Evolutionary conservation across 139 green algal species (phyloP).

Genomic region (Chlorella vulgaris): DNA sequence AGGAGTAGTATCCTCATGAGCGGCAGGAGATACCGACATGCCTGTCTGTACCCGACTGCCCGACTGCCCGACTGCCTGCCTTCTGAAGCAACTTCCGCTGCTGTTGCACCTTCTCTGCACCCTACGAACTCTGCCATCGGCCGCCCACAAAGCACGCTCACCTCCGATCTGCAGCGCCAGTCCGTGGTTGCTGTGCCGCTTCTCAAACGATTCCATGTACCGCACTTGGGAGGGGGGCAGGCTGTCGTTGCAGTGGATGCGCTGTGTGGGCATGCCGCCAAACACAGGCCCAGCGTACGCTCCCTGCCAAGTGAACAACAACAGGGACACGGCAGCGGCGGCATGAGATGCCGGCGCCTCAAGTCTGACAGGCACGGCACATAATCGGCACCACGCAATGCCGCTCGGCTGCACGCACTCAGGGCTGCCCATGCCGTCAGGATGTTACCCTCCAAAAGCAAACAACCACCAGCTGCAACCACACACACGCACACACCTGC

Average conservation of each 20-base stretch:
- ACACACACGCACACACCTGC: neutral
- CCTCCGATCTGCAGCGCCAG: conserved; percentile 54
- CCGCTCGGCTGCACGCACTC: too few relatives aligned
- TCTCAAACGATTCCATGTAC: conserved; percentile 93
- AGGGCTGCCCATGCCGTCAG: too few relatives aligned
- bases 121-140: neutral
- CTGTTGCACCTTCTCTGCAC: too few relatives aligned
- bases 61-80: neutral
- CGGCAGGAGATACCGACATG: too few relatives aligned
- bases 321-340: too few relatives aligned
- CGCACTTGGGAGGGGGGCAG: conserved; percentile 41
- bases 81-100: neutral
- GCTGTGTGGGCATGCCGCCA: conserved; percentile 29
- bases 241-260: conserved; percentile 41
- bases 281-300: conserved; percentile 64
- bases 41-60: too few relatives aligned
- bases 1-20: neutral
- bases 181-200: conserved; percentile 77
- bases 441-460: too few relatives aligned
- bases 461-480: too few relatives aligned
- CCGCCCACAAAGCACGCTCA: neutral
- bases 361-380: too few relatives aligned
- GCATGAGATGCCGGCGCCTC: too few relatives aligned
- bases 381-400: too few relatives aligned
- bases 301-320: conserved; percentile 42